Base-by-base conservation (phyloP, 345 rosid genomes). In the Clausena lansium region DNA sequence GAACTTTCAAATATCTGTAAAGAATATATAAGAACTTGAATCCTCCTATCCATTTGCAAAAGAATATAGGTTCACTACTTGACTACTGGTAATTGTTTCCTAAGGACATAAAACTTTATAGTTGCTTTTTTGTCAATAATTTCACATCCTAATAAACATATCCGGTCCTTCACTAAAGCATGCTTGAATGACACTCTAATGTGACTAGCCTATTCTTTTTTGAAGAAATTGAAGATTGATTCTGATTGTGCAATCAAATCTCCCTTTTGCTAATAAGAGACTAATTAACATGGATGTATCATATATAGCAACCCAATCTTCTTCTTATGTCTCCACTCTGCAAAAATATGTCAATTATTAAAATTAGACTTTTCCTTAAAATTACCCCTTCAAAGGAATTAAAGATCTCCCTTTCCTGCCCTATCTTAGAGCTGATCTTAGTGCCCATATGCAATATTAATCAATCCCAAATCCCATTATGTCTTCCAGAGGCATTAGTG, bases 391-490 rank as follows among this genome's bases (percentile, higher is more conserved):
- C 47, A 35, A 73, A 36, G 54, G 60, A n/a, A 22, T n/a, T 58
- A 52, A 67, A 67, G 38, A 66, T 47, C 71, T 14, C 22, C 17
- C 67, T 69, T 65, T 35, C 72, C 20, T 64, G 74, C 76, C 41
- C 57, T 36, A 45, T 28, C 35, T 45, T 52, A 63, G 59, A 57
- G 30, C 45, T 71, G 69, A 65, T 65, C 28, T 24, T 30, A 55
- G 76, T 25, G 78, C 54, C 71, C 76, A 76, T 54, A 39, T 65
- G 77, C 39, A 54, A 60, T 54, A 69, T 7, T 58, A 58, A 65
- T 35, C n/a, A 65, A 57, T 36, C 47, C 30, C 32, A 60, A 70
- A 70, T 39, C 60, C 67, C 75, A 80, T 75, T 71, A 77, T 73
- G 71, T 67, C 35, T 59, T 75, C 81, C 66, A 64, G 28, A 58